Evolutionary conservation across 2,329 filamentous ascomycete genomes (phyloP), one percentile per base, ranked within the genome.

Genomic region (Neofusicoccum cordaticola): DNA sequence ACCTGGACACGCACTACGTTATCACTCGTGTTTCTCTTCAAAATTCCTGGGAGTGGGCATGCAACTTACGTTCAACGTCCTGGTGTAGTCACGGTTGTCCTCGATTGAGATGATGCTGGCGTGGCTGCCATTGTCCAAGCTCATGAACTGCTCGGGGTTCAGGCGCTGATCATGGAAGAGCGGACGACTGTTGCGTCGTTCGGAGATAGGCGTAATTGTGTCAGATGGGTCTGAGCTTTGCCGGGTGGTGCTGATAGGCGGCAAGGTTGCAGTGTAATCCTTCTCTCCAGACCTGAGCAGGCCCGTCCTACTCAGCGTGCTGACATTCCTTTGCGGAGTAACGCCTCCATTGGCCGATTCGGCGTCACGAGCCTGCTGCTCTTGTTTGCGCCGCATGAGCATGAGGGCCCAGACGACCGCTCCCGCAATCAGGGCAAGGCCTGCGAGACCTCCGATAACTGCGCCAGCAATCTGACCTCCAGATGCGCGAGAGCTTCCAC

Each of bases 91-190:
- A 44, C 75, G 75, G 63, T 79, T 78, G 65, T 81, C 79, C 63
- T 82, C 78, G 61, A 82, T 74, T 63, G 80, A 82, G 50, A 75
- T 77, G 48, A 83, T 73, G 58, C 80, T 82, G 27, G 78, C 75
- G 22, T 78, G 77, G 65, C 80, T 82, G 17, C 74, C 73, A 65
- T 82, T 83, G n/a, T 79, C 77, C 50, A 81, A 76, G 41, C 74
- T 75, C 69, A 82, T 79, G 34, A 83, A 73, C 2, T 79, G 79
- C 6, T 76, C 76, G 2, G 81, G 81, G 64, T 83, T 83, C 27
- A 83, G 74, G 27, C 81, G 74, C 66, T 82, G 81, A 64, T 83
- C 81, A 66, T 81, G 79, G 37, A 82, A 74, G 64, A 81, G 70
- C 2, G 80, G 80, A 63, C 77, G 74, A 65, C 80, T 83, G 62